Evolutionary conservation across 2,329 filamentous ascomycete genomes (phyloP), one percentile per base, ranked within the genome.

Genomic region (Penicillium sp.): DNA sequence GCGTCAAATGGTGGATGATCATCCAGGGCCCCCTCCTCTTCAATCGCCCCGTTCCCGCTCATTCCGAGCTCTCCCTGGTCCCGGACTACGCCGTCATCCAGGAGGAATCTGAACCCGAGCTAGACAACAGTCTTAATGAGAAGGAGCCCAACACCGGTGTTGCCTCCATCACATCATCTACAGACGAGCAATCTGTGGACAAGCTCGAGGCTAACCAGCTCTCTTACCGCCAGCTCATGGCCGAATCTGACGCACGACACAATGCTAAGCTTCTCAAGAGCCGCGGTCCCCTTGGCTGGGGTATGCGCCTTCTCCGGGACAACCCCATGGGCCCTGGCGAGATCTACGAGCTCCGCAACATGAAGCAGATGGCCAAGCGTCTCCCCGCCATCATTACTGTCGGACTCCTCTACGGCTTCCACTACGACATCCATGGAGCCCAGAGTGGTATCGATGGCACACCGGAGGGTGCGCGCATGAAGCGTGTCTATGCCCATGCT

Each of bases 351-450:
- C 60, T 78, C 16, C 75, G 83, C 71, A 92, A 92, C 77, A 72
- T 90, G 54, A 79, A 77, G 64, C 78, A 79, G 42, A 52, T 84
- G 18, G 25, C 76, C 52, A 85, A 81, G 71, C 86, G 87, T 18
- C 64, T 91, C 8, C 88, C 88, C 0, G 86, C 88, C 42, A 78
- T 79, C 70, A 66, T 88, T 53, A 76, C 83, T 36, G 76, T 75
- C 56, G 86, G 77, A 47, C 64, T 76, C 13, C 79, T 90, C 43
- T 92, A 92, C 66, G 88, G 88, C 68, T 66, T 86, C 22, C 77
- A 91, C 77, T 92, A 91, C 72, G 88, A 92, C 60, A 92, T 91
- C 63, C 87, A 91, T 77, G 78, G 80, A 41, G 85, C 86, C 4
- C 87, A 90, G 75, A 76, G 77, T 44, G 87, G 87, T 64, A 78